Base-by-base conservation (phyloP, 495 filamentous ascomycete genomes). In the Neurospora sp. region DNA sequence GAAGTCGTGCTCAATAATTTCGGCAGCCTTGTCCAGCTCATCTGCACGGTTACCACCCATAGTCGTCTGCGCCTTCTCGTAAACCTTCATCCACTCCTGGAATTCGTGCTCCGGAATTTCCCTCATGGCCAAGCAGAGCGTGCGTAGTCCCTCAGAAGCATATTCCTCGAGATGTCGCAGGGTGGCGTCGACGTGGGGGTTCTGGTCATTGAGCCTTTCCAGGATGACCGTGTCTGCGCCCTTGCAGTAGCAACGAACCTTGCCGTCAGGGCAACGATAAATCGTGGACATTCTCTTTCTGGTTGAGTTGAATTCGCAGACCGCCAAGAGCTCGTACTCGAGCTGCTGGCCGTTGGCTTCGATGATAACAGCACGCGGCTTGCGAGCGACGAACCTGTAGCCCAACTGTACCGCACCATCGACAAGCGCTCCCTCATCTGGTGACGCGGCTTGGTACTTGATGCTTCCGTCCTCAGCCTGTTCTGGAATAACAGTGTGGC, bases 281-380 rank as follows among this genome's bases (percentile, higher is more conserved):
- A 99, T 95, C 8, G 94, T 92, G 4, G 96, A 98, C 96, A 99
- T 99, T 69, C 96, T 87, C 82, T 99, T 99, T 69, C 96, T 85
- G 22, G 96, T 97, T 3, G 96, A 98, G 82, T 99, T 98, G 86
- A 99, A 99, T 81, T 99, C 96, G 80, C 94, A 97, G 39, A 99
- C 94, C 17, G 95, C 94, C 69, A 99, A 83, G 40, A 99, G 86
- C 78, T 99, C 96, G 77, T 96, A 98, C 78, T 97, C 91, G 35
- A 86, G 85, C 72, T 92, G 86, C 77, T 90, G 81, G 0, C 91
- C 93, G 37, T 86, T 87, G 42, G 92, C 89, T 35, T 89, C 85
- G 75, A 98, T 93, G 48, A 92, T 90, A 40, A 98, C 96, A 5
- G 92, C 87, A 70, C 91, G 87, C 41, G 96, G 96, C 80, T 92